Evolutionary conservation across 2,329 filamentous ascomycete species (phyloP), one percentile per base, ranked within the genome.

Genomic region (Clarireedia sp.): DNA sequence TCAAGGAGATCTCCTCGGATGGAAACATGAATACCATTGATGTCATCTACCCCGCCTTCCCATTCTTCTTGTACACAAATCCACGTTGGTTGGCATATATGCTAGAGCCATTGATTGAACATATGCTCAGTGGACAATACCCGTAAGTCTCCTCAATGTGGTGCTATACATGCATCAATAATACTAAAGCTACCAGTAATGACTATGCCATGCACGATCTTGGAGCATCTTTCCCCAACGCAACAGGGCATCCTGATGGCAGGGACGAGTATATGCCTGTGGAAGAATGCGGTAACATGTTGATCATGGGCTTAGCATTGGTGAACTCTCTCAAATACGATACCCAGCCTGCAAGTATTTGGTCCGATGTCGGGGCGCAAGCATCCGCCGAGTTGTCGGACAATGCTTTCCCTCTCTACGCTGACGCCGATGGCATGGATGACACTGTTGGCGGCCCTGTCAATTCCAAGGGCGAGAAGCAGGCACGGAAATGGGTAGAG

Each of bases 1-100:
- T 92, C 58, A 94, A 94, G 67, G 89, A 94, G 68, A 92, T 94
- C 55, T 90, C 87, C 1, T 90, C 86, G 2, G 87, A 92, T 63
- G 89, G 89, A 3, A 92, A 95, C 65, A 85, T 85, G 69, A 89
- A 94, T 67, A 94, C 89, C 0, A 86, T 94, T 10, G 88, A 92
- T 72, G 87, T 95, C 55, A 92, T 95, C 63, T 94, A 90, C 73
- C 89, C 89, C 0, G 80, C 88, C 0, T 91, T 90, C 70, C 88
- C 89, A 0, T 94, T 92, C 76, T 92, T 92, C 74, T 69, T 92
- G 19, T 94, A 92, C 67, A 90, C 88, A 17, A 90, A 91, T 63
- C 89, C 89, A 2, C 77, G 81, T 57, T 92, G 88, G 87, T 74
- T 91, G 55, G 86, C 83, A 1, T 91, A 91, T 65, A 75, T 92